These are phyloP conservation scores for Rauvolfia tetraphylla DNA, from an alignment of 257 asterid genomes.

Conservation along the genomic window DNA sequence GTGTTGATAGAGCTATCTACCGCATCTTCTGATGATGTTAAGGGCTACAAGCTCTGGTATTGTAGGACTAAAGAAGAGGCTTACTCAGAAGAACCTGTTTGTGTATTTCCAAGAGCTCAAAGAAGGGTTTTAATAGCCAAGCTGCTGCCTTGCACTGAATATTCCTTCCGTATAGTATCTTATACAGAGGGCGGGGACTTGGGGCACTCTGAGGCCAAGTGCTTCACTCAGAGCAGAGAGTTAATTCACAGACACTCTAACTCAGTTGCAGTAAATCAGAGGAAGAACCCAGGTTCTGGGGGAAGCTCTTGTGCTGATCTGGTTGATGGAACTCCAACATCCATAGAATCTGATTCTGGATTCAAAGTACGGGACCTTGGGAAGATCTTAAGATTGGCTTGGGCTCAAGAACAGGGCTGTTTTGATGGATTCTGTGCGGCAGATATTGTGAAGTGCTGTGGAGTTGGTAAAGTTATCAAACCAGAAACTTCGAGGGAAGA, in stretches of 20 bases:
- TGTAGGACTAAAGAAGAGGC: constrained; percentile 66
- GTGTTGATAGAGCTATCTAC: constrained; percentile 62
- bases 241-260: constrained; percentile 43
- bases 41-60: constrained; percentile 91
- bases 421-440: constrained; percentile 49
- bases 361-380: constrained; percentile 88
- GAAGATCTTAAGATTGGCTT: constrained; percentile 57
- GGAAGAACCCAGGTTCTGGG: constrained; percentile 42
- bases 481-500: constrained; percentile 44
- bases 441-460: constrained; percentile 35
- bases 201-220: constrained; percentile 81
- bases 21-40: constrained; percentile 37
- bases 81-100: constrained; percentile 63
- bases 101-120: constrained; percentile 64
- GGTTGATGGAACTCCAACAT: constrained; percentile 31
- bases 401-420: constrained; percentile 62
- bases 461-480: constrained; percentile 32
- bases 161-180: constrained; percentile 69
- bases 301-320: constrained; percentile 52
- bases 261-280: constrained; percentile 29
- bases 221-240: constrained; percentile 74
- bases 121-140: constrained; percentile 71
- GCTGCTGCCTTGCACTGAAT: constrained; percentile 79
- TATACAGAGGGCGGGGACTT: constrained; percentile 57
- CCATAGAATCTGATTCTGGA: constrained; percentile 67